Evolutionary conservation across 169 alveolate species (phyloP), one percentile per base, ranked within the genome.

Genomic region (Cyclospora cayetanensis): DNA sequence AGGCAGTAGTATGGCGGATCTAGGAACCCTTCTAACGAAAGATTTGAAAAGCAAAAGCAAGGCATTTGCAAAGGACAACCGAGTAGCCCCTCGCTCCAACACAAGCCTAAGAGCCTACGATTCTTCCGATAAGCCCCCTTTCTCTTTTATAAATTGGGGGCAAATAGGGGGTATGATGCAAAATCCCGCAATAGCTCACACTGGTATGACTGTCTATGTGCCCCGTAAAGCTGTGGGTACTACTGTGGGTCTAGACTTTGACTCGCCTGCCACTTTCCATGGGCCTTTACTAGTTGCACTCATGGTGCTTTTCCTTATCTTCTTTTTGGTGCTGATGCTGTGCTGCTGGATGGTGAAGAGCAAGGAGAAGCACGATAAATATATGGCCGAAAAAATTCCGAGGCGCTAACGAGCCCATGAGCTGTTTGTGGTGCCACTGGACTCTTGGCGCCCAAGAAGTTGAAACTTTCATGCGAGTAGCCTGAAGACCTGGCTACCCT

Each of bases 141-240:
- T 39, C 12, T 80, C 89, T n/a, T 80, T 80, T 52, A 12, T 80
- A 39, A 80, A 80, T n/a, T 80, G 89, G 89, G 89, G 89, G n/a
- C 89, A 80, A 35, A 52, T 80, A 50, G 89, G 89, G 55, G 89
- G 89, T n/a, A 80, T 80, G 89, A 46, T 80, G 89, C 89, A 80
- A 35, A 80, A n/a, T 65, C 89, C 89, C 39, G 74, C 74, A 0
- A 20, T 80, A 9, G 89, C 89, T 3, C 89, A 80, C 41, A 80
- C 89, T 4, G 89, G 89, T 15, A 52, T 80, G 74, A 70, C 89
- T 25, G 89, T 80, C 37, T 80, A 46, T 27, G 35, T 80, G 89
- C 89, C 89, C 43, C 70, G 89, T 53, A 53, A 80, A 31, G 89
- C 52, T 31, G 55, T 80, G 11, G 89, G 74, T 37, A 80, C 89